Conservation (phyloP, 2,329 filamentous ascomycete species). For the Aspergillus sp. region DNA sequence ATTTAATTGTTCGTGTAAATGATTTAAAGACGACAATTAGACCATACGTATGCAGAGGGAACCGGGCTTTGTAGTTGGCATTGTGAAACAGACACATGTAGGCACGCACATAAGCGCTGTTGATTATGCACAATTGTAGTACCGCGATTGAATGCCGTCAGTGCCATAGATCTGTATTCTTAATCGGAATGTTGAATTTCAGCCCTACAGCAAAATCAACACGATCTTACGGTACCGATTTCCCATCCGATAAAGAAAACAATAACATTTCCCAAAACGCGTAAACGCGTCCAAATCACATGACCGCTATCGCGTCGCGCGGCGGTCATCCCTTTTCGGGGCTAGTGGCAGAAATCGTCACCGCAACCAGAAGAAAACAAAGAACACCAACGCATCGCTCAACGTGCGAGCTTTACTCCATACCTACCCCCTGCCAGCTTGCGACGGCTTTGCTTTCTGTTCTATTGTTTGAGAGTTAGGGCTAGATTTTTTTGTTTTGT, state of each 20-base stretch:
- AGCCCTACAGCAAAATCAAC: too few species aligned
- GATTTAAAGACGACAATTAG: too few species aligned
- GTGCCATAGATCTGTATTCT: too few species aligned
- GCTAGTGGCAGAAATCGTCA: constrained; percentile 7
- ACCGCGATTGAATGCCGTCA: too few species aligned
- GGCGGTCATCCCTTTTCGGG: constrained; percentile 9
- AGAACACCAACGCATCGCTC: constrained; percentile 11
- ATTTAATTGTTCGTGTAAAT: too few species aligned
- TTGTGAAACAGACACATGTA: too few species aligned
- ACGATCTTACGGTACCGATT: not conserved
- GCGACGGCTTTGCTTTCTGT: not conserved
- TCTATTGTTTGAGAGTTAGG: not conserved
- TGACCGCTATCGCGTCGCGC: constrained; percentile 5
- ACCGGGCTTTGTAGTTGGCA: too few species aligned
- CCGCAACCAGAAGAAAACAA: constrained; percentile 3
- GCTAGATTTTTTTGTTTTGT: not conserved
- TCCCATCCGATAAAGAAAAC: not conserved
- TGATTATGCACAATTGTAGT: too few species aligned
- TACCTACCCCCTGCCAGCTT: not conserved
- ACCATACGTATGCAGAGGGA: too few species aligned
- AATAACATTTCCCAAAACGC: constrained; percentile 21
- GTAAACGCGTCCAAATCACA: not conserved
- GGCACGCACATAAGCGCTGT: too few species aligned
- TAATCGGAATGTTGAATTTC: too few species aligned
- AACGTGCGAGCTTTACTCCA: not conserved